Evolutionary conservation across 2,329 filamentous ascomycete species (phyloP).

Genomic region (Fusarium decemcellulare): DNA sequence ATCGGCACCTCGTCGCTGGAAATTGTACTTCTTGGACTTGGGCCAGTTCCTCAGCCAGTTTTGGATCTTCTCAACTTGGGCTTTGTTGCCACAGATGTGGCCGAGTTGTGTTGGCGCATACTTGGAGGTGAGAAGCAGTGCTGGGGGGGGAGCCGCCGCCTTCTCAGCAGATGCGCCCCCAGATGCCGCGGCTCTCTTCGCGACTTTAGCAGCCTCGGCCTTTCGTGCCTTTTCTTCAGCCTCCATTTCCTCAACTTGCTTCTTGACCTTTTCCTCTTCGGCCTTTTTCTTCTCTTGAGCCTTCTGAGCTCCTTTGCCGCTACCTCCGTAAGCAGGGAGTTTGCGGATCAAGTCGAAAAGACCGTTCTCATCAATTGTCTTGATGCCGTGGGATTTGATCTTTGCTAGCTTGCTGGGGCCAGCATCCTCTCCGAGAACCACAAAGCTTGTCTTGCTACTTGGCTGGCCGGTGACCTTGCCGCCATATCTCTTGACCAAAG

Average conservation of each 20-base stretch:
- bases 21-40: constrained; percentile 82
- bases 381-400: constrained; percentile 84
- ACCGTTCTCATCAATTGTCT: constrained; percentile 94
- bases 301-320: constrained; percentile 89
- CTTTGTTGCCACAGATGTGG: constrained; percentile 97
- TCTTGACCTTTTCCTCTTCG: constrained; percentile 85
- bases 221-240: constrained; percentile 77
- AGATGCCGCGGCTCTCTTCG: constrained; percentile 56
- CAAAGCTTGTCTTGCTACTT: constrained; percentile 94
- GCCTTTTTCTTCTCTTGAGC: constrained; percentile 86
- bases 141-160: constrained; percentile 64
- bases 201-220: constrained; percentile 65
- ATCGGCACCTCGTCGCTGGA: constrained; percentile 86
- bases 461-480: constrained; percentile 90
- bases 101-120: constrained; percentile 89
- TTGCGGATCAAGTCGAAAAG: constrained; percentile 87
- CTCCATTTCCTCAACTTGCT: constrained; percentile 89
- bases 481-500: constrained; percentile 91
- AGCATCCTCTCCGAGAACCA: constrained; percentile 91
- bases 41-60: constrained; percentile 88
- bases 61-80: constrained; percentile 89
- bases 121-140: constrained; percentile 91
- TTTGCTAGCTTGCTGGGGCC: constrained; percentile 94
- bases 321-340: constrained; percentile 88
- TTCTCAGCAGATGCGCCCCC: constrained; percentile 41